These are phyloP conservation scores for Colletotrichum sp. DNA, from an alignment of 2,329 filamentous ascomycete genomes.

Conservation along the genomic window DNA sequence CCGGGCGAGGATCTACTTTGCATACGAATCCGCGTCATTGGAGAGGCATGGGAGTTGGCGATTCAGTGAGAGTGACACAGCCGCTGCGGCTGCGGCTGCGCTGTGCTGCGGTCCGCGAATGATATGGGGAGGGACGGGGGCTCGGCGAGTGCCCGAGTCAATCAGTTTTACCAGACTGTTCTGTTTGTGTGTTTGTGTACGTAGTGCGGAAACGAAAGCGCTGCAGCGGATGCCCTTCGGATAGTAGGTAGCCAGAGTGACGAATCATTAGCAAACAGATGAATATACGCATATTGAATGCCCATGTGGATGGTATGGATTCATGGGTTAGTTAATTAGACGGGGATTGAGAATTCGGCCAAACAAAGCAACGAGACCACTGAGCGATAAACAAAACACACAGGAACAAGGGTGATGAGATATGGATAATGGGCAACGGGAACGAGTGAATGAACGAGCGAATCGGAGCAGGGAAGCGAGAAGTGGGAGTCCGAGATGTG, in stretches of 20 bases:
- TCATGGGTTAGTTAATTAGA: not conserved
- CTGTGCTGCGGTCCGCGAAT: not conserved
- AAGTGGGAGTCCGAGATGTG: not conserved
- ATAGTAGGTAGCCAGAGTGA: not conserved
- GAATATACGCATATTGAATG: not conserved
- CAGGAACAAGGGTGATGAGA: not conserved
- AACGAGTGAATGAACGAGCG: not conserved
- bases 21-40: not conserved
- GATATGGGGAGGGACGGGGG: not conserved
- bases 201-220: not conserved
- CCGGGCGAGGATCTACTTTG: not conserved
- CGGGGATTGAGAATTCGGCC: not conserved
- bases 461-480: not conserved
- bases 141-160: constrained; percentile 9
- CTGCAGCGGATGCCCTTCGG: not conserved
- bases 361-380: not conserved
- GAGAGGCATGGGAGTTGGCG: not conserved
- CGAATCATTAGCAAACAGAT: not conserved
- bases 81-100: not conserved
- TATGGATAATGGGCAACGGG: not conserved
- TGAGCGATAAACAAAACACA: not conserved
- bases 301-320: not conserved
- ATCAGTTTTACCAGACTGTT: not conserved
- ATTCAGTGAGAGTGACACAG: constrained; percentile 1
- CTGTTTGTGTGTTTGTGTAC: not conserved